Evolutionary conservation across 495 filamentous ascomycete species (phyloP).

Genomic region (Oidiodendron maius): DNA sequence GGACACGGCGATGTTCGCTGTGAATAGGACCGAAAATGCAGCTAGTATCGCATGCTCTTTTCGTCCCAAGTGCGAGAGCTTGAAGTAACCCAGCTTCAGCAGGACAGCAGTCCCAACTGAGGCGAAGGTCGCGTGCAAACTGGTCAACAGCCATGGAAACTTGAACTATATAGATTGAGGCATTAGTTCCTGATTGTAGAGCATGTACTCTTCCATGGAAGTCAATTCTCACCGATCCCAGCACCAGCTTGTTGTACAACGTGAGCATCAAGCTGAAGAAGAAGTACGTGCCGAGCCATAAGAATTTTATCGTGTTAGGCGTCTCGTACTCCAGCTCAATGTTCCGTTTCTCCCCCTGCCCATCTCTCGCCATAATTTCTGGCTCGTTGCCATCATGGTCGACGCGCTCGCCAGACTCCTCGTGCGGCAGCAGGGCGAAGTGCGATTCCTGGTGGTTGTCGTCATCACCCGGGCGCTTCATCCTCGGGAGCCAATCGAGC

Average conservation of each 20-base stretch:
- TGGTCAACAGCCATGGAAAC: conserved; percentile 53
- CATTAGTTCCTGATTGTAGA: no score
- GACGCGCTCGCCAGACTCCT: no score
- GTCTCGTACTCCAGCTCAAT: conserved; percentile 22
- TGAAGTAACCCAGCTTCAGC: conserved; percentile 37
- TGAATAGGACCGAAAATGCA: conserved; percentile 50
- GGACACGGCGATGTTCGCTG: conserved; percentile 53
- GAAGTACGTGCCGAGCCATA: conserved; percentile 43
- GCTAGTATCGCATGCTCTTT: conserved; percentile 40
- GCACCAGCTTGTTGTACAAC: conserved; percentile 48
- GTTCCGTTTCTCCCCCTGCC: background rate
- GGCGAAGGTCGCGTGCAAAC: conserved; percentile 43
- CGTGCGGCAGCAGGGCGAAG: no score
- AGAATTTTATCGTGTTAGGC: conserved; percentile 31
- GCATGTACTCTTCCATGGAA: background rate
- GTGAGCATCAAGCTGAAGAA: conserved; percentile 46
- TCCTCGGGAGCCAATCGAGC: no score
- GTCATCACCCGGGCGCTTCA: no score
- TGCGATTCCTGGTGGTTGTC: no score
- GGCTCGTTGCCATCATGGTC: no score
- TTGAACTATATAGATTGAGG: conserved; percentile 33
- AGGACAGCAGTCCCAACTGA: conserved; percentile 45
- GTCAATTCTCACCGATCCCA: conserved; percentile 36
- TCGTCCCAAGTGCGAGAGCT: conserved; percentile 35
- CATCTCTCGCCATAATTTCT: no score